Conservation (phyloP, 805 yeast species). For the Wickerhamiella brachini region DNA sequence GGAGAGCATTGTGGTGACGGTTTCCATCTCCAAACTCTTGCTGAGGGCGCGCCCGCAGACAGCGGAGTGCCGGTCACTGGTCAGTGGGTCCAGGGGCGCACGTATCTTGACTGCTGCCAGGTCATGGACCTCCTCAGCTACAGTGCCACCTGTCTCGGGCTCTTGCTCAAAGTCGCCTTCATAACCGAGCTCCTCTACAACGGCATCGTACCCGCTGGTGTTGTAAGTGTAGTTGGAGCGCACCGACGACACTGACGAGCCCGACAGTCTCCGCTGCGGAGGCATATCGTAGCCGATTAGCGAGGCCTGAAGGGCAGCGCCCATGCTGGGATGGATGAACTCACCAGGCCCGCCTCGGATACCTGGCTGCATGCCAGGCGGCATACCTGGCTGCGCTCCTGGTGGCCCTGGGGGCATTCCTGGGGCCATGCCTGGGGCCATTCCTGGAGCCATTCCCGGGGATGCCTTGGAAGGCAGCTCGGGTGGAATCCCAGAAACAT, state of each 20-base stretch:
- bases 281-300: neutral
- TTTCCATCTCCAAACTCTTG: constrained; percentile 19
- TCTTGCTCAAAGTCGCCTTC: neutral
- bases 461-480: too few relatives aligned
- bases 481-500: too few relatives aligned
- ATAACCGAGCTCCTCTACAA: neutral
- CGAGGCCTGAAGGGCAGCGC: neutral
- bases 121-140: neutral
- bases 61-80: constrained; percentile 14
- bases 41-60: constrained; percentile 18
- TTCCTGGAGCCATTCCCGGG: too few relatives aligned
- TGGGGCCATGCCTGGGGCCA: too few relatives aligned
- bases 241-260: neutral
- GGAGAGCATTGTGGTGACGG: constrained; percentile 18
- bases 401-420: too few relatives aligned
- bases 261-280: neutral
- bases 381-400: too few relatives aligned
- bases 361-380: too few relatives aligned
- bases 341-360: neutral
- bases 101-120: neutral
- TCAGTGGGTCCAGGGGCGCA: constrained; percentile 19
- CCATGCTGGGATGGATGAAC: neutral
- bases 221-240: neutral
- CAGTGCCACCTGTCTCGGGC: neutral
- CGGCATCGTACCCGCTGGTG: neutral